phyloP scores from a whole-genome alignment of 371 early-diverging fungal genomes.

The Phascolomyces articulosus region DNA sequence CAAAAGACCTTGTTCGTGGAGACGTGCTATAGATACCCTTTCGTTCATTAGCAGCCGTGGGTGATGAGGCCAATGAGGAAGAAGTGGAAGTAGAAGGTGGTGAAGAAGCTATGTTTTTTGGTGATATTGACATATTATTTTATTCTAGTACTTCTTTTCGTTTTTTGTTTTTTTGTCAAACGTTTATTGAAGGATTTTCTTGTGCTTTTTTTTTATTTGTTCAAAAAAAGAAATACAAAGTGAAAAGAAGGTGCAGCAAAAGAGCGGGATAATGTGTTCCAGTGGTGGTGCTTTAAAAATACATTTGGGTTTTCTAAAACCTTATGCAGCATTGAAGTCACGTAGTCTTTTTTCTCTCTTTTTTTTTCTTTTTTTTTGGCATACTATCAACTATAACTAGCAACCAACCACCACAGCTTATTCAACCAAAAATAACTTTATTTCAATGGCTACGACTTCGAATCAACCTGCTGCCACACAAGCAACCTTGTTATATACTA shows the following conservation, averaged over 20 bases:
- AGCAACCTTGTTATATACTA: slow-evolving; percentile 47
- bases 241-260: background rate
- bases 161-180: background rate
- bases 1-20: background rate
- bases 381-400: too few species aligned
- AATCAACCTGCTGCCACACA: slow-evolving; percentile 11
- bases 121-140: background rate
- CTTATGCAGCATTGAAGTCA: background rate
- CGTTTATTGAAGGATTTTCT: background rate
- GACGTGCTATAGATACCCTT: background rate
- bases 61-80: slow-evolving; percentile 10
- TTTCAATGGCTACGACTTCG: background rate
- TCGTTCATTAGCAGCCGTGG: background rate
- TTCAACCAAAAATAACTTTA: too few species aligned
- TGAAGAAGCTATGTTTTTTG: background rate
- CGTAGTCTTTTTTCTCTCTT: too few species aligned
- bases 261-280: too few species aligned
- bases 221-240: background rate
- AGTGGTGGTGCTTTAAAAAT: too few species aligned
- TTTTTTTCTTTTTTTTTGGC: too few species aligned
- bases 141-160: background rate
- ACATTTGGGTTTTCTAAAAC: too few species aligned
- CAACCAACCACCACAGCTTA: too few species aligned
- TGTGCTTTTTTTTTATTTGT: background rate
- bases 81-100: slow-evolving; percentile 9